A percentile compares a stretch with the other conserved stretches of the same genome.
Evolutionary conservation across 306 rosid genomes (phyloP).

Genomic region (Quercus berberidifolia): DNA sequence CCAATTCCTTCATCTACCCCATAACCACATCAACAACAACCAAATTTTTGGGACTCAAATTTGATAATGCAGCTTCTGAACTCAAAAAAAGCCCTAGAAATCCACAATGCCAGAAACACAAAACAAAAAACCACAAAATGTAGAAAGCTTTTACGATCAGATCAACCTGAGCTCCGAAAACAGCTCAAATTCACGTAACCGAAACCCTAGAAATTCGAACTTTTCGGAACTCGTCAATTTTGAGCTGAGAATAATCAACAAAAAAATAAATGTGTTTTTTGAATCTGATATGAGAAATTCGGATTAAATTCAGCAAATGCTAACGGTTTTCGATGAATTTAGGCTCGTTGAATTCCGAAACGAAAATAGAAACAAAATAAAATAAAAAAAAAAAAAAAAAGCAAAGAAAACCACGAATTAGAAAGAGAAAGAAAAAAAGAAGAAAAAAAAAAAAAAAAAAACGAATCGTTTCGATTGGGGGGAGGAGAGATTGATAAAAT

Average conservation of each 20-base stretch:
- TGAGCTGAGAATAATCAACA: background rate
- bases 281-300: constrained; percentile 2
- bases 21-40: constrained; percentile 14
- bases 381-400: no score
- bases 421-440: no score
- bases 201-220: constrained; percentile 55
- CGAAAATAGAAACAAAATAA: background rate
- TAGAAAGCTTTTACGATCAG: constrained; percentile 16
- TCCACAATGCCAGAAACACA: background rate
- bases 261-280: background rate
- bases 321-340: constrained; percentile 21
- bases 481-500: no score
- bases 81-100: no score
- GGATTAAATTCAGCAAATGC: constrained; percentile 5
- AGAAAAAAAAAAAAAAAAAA: no score
- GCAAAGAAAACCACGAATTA: no score
- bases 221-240: constrained; percentile 13
- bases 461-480: no score
- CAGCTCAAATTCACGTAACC: constrained; percentile 28
- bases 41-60: constrained; percentile 13
- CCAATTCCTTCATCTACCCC: constrained; percentile 39
- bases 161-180: constrained; percentile 35
- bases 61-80: constrained; percentile 33
- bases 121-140: background rate
- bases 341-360: constrained; percentile 22